Evolutionary conservation across 1,284 basidiomycete genomes (phyloP).

Genomic region (Gomphus sp.): DNA sequence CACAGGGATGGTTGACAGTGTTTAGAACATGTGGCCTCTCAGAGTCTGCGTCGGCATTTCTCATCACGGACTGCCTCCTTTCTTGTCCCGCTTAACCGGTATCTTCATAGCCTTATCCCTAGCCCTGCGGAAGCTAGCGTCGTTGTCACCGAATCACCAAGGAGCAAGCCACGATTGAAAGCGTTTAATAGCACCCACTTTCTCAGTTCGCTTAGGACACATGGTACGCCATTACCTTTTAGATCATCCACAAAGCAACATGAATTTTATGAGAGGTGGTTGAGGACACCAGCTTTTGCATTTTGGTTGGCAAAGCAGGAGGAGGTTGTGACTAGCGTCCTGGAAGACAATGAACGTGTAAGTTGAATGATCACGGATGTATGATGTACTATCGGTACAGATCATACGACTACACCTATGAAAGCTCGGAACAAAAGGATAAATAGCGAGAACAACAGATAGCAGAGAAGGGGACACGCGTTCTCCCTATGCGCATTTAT

Average conservation of each 20-base stretch:
- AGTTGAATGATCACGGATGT: not conserved
- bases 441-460: not conserved
- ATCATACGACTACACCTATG: not conserved
- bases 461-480: not conserved
- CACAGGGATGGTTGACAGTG: slow-evolving; percentile 1
- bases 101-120: slow-evolving; percentile 86
- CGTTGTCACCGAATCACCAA: not conserved
- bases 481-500: not conserved
- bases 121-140: slow-evolving; percentile 29
- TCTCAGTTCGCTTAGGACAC: slow-evolving; percentile 70
- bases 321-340: slow-evolving; percentile 48
- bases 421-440: not conserved
- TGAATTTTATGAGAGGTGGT: slow-evolving; percentile 68
- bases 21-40: slow-evolving; percentile 52
- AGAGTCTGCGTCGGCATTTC: slow-evolving; percentile 77
- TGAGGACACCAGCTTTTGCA: slow-evolving; percentile 65
- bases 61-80: slow-evolving; percentile 81
- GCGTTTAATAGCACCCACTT: slow-evolving; percentile 78
- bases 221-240: slow-evolving; percentile 75
- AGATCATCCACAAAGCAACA: slow-evolving; percentile 50
- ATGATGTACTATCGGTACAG: not conserved
- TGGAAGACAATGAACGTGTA: slow-evolving; percentile 18
- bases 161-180: slow-evolving; percentile 39
- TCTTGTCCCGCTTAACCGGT: slow-evolving; percentile 88
- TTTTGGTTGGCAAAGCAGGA: slow-evolving; percentile 70